Evolutionary conservation across 2,329 filamentous ascomycete species (phyloP).

Genomic region (Pochonia chlamydosporia): DNA sequence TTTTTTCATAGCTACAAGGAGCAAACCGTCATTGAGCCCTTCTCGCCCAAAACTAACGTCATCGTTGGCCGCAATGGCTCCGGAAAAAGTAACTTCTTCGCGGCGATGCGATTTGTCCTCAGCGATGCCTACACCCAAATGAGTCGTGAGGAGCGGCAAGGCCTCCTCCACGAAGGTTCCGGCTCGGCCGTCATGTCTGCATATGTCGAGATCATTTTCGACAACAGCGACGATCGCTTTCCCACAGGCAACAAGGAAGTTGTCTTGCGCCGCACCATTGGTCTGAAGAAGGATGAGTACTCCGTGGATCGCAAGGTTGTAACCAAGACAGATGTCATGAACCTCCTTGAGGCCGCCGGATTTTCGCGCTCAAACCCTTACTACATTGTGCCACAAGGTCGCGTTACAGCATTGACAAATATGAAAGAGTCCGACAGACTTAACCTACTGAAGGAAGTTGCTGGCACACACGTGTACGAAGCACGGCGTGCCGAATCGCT

Average conservation of each 20-base stretch:
- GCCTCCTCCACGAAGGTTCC: slow-evolving; percentile 94
- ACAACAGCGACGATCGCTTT: slow-evolving; percentile 94
- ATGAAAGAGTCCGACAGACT: slow-evolving; percentile 96
- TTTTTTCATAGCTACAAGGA: slow-evolving; percentile 85
- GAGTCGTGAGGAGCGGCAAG: slow-evolving; percentile 91
- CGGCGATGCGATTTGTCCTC: slow-evolving; percentile 95
- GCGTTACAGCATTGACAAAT: slow-evolving; percentile 92
- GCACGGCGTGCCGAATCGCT: slow-evolving; percentile 82
- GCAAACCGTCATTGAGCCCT: slow-evolving; percentile 96
- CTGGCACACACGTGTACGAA: slow-evolving; percentile 95
- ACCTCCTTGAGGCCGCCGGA: slow-evolving; percentile 89
- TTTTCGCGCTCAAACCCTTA: slow-evolving; percentile 98
- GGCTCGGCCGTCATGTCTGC: slow-evolving; percentile 98
- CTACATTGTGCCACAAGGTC: slow-evolving; percentile 97
- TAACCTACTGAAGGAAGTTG: slow-evolving; percentile 92
- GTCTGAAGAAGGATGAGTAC: slow-evolving; percentile 97
- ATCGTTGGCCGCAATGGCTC: slow-evolving; percentile 99
- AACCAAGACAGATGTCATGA: slow-evolving; percentile 90
- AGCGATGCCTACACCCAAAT: slow-evolving; percentile 97
- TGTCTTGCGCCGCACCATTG: slow-evolving; percentile 87
- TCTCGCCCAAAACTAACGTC: slow-evolving; percentile 95
- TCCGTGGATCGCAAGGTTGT: slow-evolving; percentile 95
- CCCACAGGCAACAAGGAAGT: slow-evolving; percentile 89
- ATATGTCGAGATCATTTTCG: slow-evolving; percentile 99
- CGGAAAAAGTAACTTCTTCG: slow-evolving; percentile 99